Evolutionary conservation across 2,329 filamentous ascomycete species (phyloP).

Genomic region (Cordyceps sp.): DNA sequence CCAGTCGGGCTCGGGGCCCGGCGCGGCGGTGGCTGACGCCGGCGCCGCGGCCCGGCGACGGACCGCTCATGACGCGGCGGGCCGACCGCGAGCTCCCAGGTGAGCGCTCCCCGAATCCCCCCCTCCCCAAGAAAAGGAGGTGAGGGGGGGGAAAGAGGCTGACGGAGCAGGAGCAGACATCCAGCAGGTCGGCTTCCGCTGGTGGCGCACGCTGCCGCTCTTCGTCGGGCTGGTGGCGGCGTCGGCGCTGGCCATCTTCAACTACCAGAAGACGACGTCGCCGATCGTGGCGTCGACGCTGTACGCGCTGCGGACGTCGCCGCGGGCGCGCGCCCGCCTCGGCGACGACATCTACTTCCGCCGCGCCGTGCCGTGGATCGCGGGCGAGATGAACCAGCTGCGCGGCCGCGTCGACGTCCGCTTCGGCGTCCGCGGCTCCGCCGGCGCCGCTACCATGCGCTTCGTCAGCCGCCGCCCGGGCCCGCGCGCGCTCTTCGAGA

Average conservation of each 20-base stretch:
- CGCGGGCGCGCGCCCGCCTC: constrained; percentile 55
- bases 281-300: constrained; percentile 76
- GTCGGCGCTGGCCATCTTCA: constrained; percentile 81
- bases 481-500: constrained; percentile 55
- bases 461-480: constrained; percentile 60
- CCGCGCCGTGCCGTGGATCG: constrained; percentile 66
- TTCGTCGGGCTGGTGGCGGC: constrained; percentile 58
- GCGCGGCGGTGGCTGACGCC: constrained; percentile 33
- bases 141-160: too few species aligned
- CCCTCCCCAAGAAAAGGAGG: background rate
- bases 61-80: constrained; percentile 47
- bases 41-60: constrained; percentile 41
- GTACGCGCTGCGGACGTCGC: constrained; percentile 76
- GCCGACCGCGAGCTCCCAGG: constrained; percentile 51
- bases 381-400: constrained; percentile 81
- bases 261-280: constrained; percentile 92
- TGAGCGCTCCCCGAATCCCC: constrained; percentile 11
- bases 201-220: constrained; percentile 61
- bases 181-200: constrained; percentile 33
- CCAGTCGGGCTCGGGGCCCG: too few species aligned
- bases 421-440: constrained; percentile 74
- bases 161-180: constrained; percentile 18
- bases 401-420: constrained; percentile 77
- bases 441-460: constrained; percentile 53
- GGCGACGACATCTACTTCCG: constrained; percentile 80